Percentiles rank a stretch among this genome's conserved stretches.
Conservation (phyloP, 148 eudicot genomes). For the Cornus controversa region DNA sequence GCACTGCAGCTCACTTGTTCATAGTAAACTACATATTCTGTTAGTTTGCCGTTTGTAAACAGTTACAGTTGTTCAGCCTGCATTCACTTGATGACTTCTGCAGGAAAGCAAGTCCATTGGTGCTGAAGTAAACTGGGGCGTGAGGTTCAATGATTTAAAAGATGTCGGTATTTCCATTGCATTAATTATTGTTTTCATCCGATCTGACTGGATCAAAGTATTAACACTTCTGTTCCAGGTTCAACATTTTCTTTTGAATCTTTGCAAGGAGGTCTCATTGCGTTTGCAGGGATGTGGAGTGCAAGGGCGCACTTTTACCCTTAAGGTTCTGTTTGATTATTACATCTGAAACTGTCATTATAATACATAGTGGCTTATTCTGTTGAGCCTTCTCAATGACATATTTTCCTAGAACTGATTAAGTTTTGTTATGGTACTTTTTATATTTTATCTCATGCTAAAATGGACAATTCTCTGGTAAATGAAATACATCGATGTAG, state of each 20-base stretch:
- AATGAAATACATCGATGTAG: constrained; percentile 26
- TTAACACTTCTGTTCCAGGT: constrained; percentile 43
- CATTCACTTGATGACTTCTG: constrained; percentile 11
- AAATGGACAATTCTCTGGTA: neutral
- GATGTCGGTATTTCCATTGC: constrained; percentile 49
- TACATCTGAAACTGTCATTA: neutral
- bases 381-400: neutral
- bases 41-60: neutral
- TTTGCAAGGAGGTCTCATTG: constrained; percentile 87
- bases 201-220: constrained; percentile 8
- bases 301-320: constrained; percentile 76
- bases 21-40: constrained; percentile 1
- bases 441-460: neutral
- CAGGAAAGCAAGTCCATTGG: constrained; percentile 96
- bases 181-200: neutral
- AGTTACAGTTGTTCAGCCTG: neutral
- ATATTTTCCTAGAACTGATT: neutral
- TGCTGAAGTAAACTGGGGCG: constrained; percentile 99
- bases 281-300: constrained; percentile 84
- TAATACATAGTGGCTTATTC: neutral
- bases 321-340: constrained; percentile 50
- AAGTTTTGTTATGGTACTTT: neutral
- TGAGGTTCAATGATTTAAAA: constrained; percentile 70
- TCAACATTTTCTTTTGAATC: constrained; percentile 58
- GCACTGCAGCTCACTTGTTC: neutral